Evolutionary conservation across 2,329 filamentous ascomycete species (phyloP), one percentile per base, ranked within the genome.

Genomic region (Hymenoscyphus infarciens): DNA sequence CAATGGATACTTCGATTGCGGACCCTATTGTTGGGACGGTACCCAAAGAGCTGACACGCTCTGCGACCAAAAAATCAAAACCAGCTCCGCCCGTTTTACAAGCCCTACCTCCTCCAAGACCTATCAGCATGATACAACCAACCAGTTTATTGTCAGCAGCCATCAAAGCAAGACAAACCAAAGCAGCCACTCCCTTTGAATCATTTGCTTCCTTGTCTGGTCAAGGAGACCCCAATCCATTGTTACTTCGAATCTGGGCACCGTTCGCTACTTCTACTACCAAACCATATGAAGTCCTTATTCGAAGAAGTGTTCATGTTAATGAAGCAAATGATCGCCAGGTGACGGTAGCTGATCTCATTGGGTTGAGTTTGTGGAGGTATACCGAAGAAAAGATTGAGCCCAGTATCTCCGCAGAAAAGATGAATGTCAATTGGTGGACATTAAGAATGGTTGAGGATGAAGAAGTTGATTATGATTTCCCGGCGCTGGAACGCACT

Each of bases 391-490:
- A 93, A 72, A 89, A 89, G 68, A 79, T 86, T 31, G 84, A 92
- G 66, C 91, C 91, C 3, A 73, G 82, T 0, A 78, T 95, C 10
- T 78, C 85, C 0, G 74, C 78, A 1, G 83, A 87, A 58, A 90
- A 91, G 71, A 79, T 86, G 59, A 91, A 91, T 69, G 87, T 93
- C 69, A 94, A 94, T 71, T 87, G 87, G 79, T 95, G 90, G 89
- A 91, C 87, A 27, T 77, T 96, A 61, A 84, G 90, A 49, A 92
- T 96, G 86, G 90, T 93, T 1, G 87, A 95, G 72, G 90, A 91
- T 61, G 91, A 89, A 57, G 91, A 95, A 71, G 87, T 94, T 1
- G 91, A 96, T 68, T 89, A 92, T 67, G 91, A 95, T 71, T 95
- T 95, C 67, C 90, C 90, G 35, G 87, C 91, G 0, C 80, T 95